Percentiles rank a stretch among this genome's conserved stretches.
These are phyloP conservation scores for Boletus rubescentipes DNA, from an alignment of 768 basidiomycete species.

Conservation along the genomic window DNA sequence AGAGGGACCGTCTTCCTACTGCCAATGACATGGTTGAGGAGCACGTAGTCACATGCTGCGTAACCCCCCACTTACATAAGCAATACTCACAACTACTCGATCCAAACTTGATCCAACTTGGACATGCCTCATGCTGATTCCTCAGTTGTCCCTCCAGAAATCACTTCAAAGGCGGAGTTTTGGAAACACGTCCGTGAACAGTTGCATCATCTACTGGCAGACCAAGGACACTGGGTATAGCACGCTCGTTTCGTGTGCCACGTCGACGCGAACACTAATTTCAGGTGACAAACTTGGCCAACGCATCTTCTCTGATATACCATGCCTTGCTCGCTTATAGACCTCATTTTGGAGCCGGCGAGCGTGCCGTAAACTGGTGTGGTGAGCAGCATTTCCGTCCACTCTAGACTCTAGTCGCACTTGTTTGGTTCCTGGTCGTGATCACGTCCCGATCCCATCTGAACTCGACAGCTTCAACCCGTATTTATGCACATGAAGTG, in stretches of 20 bases:
- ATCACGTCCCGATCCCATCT: background rate
- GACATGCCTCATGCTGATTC: conserved; percentile 84
- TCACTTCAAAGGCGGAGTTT: conserved; percentile 73
- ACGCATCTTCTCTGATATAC: conserved; percentile 79
- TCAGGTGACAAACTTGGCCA: conserved; percentile 85
- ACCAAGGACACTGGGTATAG: conserved; percentile 75
- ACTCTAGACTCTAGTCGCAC: background rate
- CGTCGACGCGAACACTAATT: background rate
- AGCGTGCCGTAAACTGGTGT: conserved; percentile 87
- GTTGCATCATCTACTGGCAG: conserved; percentile 59
- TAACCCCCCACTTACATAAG: conserved; percentile 11
- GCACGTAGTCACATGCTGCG: background rate
- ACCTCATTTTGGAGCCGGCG: conserved; percentile 56
- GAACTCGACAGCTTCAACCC: background rate
- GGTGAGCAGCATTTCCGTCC: conserved; percentile 55
- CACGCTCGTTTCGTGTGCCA: background rate
- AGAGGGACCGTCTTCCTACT: conserved; percentile 1
- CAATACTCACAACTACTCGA: background rate
- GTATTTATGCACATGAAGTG: background rate
- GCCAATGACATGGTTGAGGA: background rate
- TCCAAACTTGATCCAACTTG: conserved; percentile 30
- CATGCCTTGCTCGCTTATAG: conserved; percentile 70
- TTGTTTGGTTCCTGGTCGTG: background rate
- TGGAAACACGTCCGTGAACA: conserved; percentile 75
- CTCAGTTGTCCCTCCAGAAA: conserved; percentile 64